Evolutionary conservation across 345 rosid genomes (phyloP).

Genomic region (Gossypium longicalyx): DNA sequence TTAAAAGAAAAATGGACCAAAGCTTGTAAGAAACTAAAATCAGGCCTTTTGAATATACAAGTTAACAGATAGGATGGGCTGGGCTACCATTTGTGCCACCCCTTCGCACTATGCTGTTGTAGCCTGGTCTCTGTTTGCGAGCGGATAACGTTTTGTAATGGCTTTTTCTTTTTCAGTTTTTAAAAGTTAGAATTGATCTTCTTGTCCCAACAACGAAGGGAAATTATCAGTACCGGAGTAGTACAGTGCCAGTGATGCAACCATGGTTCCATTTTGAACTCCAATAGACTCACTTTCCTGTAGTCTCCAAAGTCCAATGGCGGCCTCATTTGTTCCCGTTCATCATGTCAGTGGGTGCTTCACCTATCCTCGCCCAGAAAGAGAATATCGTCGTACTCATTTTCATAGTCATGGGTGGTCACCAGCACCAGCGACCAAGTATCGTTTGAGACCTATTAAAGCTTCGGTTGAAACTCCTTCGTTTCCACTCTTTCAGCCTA

Average conservation of each 20-base stretch:
- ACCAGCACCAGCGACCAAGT: slow-evolving; percentile 34
- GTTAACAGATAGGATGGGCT: not conserved
- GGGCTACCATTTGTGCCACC: not conserved
- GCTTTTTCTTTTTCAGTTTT: not conserved
- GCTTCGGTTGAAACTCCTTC: slow-evolving; percentile 52
- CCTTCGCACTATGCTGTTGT: not conserved
- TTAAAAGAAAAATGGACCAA: too few relatives aligned
- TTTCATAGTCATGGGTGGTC: slow-evolving; percentile 30
- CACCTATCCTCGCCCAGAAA: slow-evolving; percentile 6
- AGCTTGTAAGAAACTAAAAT: not conserved
- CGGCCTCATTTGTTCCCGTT: not conserved
- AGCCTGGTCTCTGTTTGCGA: not conserved
- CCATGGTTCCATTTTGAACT: slow-evolving; percentile 9
- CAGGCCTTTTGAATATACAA: not conserved
- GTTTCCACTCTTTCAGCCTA: slow-evolving; percentile 66
- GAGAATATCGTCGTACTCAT: slow-evolving; percentile 9
- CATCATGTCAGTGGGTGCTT: slow-evolving; percentile 1
- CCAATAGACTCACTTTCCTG: not conserved
- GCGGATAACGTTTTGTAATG: slow-evolving; percentile 7
- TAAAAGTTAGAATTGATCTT: not conserved
- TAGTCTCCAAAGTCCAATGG: slow-evolving; percentile 13
- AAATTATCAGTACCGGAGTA: not conserved
- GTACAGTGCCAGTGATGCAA: not conserved
- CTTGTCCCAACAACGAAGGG: not conserved
- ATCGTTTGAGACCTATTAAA: slow-evolving; percentile 39